Base-by-base conservation (phyloP, 495 filamentous ascomycete genomes). In the Astrothelium subdiscretum region DNA sequence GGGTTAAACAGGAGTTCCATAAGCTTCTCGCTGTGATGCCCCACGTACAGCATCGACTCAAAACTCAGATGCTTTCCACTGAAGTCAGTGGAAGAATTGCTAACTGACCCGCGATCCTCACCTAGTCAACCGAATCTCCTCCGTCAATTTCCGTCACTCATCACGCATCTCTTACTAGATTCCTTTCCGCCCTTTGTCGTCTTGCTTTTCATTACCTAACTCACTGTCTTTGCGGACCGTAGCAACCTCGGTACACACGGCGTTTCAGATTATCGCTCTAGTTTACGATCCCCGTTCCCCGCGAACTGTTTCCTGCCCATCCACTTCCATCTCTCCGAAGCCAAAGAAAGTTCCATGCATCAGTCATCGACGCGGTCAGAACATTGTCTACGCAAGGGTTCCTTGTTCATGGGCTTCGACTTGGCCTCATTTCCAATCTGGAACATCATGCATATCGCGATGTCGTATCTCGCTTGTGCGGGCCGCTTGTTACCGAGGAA, bases 1-100 rank as follows among this genome's bases (percentile, higher is more conserved):
- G 77, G 92, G 94, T 69, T 92, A 97, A 73, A 92, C 96, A 67
- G 96, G 83, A 88, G 32, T 2, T 6, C 2, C 43, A 11, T 26
- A 10, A 18, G 38, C 18, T 35, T 22, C 26, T n/a, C n/a, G n/a
- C n/a, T n/a, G n/a, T n/a, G n/a, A n/a, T n/a, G n/a, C n/a, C n/a
- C n/a, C n/a, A n/a, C n/a, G n/a, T n/a, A n/a, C n/a, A n/a, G n/a
- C n/a, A n/a, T n/a, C n/a, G 3, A 48, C 18, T 10, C 20, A 20
- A 27, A 24, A 20, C 48, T 54, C 22, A 20, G 24, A 54, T 8
- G 15, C 6, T 54, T 24, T 29, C 6, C 35, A 15, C n/a, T n/a
- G n/a, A n/a, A n/a, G n/a, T n/a, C n/a, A n/a, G n/a, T n/a, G n/a
- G n/a, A n/a, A n/a, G n/a, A n/a, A n/a, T n/a, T n/a, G 42, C 13